A percentile compares a stretch with the other conserved stretches of the same genome.
phyloP scores from a whole-genome alignment of 164 flowering plant species.

The Tetrastigma voinierianum region DNA sequence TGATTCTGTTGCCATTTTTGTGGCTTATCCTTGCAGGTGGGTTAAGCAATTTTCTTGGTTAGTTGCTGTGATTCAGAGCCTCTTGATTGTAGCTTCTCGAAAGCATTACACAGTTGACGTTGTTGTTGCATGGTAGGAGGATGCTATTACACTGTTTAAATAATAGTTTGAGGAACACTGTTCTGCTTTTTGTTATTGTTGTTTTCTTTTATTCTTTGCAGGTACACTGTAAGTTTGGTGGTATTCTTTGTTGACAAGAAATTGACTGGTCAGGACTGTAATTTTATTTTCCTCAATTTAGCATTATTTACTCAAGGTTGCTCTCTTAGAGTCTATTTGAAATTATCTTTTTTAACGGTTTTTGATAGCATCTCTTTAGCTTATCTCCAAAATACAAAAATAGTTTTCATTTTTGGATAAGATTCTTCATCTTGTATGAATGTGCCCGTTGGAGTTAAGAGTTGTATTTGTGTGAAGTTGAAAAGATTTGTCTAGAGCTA shows the following conservation, averaged over 20 bases:
- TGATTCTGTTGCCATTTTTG: not conserved
- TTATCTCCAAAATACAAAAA: too few relatives aligned
- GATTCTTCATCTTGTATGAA: too few relatives aligned
- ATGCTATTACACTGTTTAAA: not conserved
- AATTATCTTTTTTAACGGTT: not conserved
- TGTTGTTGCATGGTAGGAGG: conserved; percentile 41
- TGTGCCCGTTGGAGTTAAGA: too few relatives aligned
- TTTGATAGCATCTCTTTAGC: too few relatives aligned
- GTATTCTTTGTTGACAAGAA: conserved; percentile 81
- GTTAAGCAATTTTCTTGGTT: conserved; percentile 84
- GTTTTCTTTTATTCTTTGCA: conserved; percentile 20
- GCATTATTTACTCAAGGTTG: not conserved
- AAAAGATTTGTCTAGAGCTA: not conserved
- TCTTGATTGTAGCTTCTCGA: conserved; percentile 87
- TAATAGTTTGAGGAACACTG: too few relatives aligned
- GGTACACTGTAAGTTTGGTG: conserved; percentile 94
- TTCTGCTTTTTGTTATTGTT: not conserved
- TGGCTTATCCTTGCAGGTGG: conserved; percentile 35
- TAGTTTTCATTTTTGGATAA: too few relatives aligned
- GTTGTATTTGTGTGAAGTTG: not conserved
- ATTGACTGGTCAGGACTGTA: conserved; percentile 57
- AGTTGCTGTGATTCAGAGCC: conserved; percentile 66
- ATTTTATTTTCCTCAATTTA: not conserved
- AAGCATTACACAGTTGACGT: conserved; percentile 73
- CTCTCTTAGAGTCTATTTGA: not conserved